Evolutionary conservation across 2,329 filamentous ascomycete genomes (phyloP).

Genomic region (Trichocomaceae sp.): DNA sequence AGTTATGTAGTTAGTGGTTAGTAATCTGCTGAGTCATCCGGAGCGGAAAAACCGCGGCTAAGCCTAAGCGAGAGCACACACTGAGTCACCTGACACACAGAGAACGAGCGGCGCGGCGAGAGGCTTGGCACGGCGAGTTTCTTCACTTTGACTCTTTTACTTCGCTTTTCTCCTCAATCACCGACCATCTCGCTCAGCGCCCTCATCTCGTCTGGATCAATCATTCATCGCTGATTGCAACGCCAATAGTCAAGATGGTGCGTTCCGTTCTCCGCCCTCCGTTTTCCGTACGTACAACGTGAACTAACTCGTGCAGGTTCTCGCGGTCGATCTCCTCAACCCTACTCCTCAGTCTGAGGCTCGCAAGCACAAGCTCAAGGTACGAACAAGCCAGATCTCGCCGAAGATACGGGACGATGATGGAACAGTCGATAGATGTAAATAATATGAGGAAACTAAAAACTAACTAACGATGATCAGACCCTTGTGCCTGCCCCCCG

Average conservation of each 20-base stretch:
- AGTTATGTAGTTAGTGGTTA: too few species aligned
- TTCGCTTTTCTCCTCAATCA: constrained; percentile 12
- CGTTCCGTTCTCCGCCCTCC: too few species aligned
- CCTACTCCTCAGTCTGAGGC: constrained; percentile 95
- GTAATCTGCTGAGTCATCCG: neutral
- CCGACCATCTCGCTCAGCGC: constrained; percentile 38
- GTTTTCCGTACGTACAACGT: too few species aligned
- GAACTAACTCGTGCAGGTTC: constrained; percentile 83
- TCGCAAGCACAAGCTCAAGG: constrained; percentile 99
- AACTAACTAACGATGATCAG: constrained; percentile 39
- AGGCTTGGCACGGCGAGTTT: neutral
- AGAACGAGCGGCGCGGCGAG: neutral
- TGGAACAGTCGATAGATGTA: neutral
- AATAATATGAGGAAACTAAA: neutral
- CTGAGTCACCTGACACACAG: neutral
- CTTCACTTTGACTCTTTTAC: constrained; percentile 14
- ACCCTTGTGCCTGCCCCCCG: constrained; percentile 91
- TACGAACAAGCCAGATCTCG: constrained; percentile 43
- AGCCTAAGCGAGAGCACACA: constrained; percentile 18
- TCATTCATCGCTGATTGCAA: constrained; percentile 34
- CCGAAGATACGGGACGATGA: neutral
- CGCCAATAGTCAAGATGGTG: constrained; percentile 39
- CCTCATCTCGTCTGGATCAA: constrained; percentile 26
- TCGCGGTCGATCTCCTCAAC: constrained; percentile 99
- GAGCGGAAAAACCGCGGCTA: constrained; percentile 13